phyloP scores from a whole-genome alignment of 2,329 filamentous ascomycete species.

The Fusarium circinatum region DNA sequence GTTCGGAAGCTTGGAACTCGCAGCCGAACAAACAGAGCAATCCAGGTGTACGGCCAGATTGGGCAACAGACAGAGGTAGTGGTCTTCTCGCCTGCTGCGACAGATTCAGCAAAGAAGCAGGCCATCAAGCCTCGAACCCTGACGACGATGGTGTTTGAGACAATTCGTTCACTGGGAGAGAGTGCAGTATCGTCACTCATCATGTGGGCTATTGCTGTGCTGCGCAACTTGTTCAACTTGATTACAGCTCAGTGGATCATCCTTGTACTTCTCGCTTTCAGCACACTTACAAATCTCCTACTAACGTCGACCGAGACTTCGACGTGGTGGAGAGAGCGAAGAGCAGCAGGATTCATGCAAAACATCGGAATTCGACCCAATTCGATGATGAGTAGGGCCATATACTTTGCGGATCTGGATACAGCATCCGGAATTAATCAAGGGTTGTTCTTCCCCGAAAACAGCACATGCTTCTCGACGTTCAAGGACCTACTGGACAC shows the following conservation, averaged over 20 bases:
- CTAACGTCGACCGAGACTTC: slow-evolving; percentile 78
- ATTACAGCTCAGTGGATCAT: slow-evolving; percentile 79
- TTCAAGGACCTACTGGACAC: slow-evolving; percentile 69
- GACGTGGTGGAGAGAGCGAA: slow-evolving; percentile 87
- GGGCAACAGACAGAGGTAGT: slow-evolving; percentile 74
- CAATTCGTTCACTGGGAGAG: slow-evolving; percentile 76
- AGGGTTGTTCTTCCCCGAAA: slow-evolving; percentile 51
- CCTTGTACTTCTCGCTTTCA: slow-evolving; percentile 73
- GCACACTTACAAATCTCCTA: slow-evolving; percentile 77
- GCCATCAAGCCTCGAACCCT: slow-evolving; percentile 71
- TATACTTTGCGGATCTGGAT: slow-evolving; percentile 85
- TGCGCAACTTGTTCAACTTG: slow-evolving; percentile 74
- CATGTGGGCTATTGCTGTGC: slow-evolving; percentile 76
- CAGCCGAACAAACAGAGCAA: slow-evolving; percentile 79
- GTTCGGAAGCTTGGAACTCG: slow-evolving; percentile 78
- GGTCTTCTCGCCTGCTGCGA: slow-evolving; percentile 64
- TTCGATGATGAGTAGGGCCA: slow-evolving; percentile 81
- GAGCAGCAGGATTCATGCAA: slow-evolving; percentile 82
- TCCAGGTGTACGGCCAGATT: slow-evolving; percentile 81
- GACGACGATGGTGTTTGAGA: slow-evolving; percentile 77
- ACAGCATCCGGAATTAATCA: slow-evolving; percentile 61
- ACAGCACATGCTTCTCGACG: slow-evolving; percentile 69
- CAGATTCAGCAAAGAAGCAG: slow-evolving; percentile 62
- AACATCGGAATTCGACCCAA: slow-evolving; percentile 84
- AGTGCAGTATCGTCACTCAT: slow-evolving; percentile 80